These are phyloP conservation scores for Beta macrorhiza DNA, from an alignment of 179 eudicot species.

Conservation along the genomic window DNA sequence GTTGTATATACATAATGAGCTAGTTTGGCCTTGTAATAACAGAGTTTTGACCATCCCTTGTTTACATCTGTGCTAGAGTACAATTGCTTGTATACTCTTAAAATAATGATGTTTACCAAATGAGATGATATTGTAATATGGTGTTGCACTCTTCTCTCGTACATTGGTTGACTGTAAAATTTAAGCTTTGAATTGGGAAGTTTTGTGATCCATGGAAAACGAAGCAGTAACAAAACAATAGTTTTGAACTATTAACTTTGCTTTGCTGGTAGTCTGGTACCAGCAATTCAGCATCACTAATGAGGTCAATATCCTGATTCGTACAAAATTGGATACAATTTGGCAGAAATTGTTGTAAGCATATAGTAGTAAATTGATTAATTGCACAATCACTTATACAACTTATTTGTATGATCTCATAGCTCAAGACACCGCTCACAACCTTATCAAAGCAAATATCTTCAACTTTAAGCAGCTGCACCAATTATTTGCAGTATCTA, in stretches of 20 bases:
- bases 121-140: not conserved
- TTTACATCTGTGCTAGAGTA: not conserved
- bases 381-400: not conserved
- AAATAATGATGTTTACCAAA: too few species aligned
- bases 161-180: not conserved
- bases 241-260: not conserved
- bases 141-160: not conserved
- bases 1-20: not conserved
- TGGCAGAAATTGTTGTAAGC: not conserved
- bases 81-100: not conserved
- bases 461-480: not conserved
- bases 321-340: not conserved
- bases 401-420: not conserved
- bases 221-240: not conserved
- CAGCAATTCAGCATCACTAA: not conserved
- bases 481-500: not conserved
- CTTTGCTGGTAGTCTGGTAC: not conserved
- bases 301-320: not conserved
- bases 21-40: not conserved
- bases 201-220: not conserved
- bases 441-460: not conserved
- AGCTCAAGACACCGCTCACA: not conserved
- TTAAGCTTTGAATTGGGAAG: not conserved
- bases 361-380: not conserved
- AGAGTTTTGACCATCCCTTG: not conserved